phyloP scores from a whole-genome alignment of 345 rosid species.

The Clausena lansium region DNA sequence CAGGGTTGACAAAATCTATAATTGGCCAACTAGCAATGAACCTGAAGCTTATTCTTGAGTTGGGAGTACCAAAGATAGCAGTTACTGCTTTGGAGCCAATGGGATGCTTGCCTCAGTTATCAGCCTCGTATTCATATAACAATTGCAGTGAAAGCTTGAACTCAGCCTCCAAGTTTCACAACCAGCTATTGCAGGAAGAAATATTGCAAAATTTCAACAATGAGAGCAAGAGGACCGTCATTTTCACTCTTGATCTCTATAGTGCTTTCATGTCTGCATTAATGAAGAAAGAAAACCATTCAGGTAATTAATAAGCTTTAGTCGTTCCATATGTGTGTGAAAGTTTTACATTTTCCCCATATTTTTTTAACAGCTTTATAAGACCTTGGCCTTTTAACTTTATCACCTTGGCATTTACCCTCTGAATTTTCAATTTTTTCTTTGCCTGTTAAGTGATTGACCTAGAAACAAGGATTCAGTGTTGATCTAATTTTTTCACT shows the following conservation, averaged over 20 bases:
- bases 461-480: no score
- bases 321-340: no score
- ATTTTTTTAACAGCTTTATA: no score
- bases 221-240: background rate
- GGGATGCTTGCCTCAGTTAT: slow-evolving; percentile 31
- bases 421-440: no score
- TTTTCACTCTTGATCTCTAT: slow-evolving; percentile 29
- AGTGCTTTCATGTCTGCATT: slow-evolving; percentile 22
- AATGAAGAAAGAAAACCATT: background rate
- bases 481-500: no score
- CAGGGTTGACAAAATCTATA: slow-evolving; percentile 9
- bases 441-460: no score
- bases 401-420: no score
- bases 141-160: slow-evolving; percentile 26
- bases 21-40: slow-evolving; percentile 17
- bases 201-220: slow-evolving; percentile 22
- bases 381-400: no score
- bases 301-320: slow-evolving; percentile 6
- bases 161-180: slow-evolving; percentile 21
- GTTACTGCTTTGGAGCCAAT: slow-evolving; percentile 24
- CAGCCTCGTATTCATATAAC: slow-evolving; percentile 10
- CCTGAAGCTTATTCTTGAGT: slow-evolving; percentile 14
- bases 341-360: no score
- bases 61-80: slow-evolving; percentile 29
- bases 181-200: slow-evolving; percentile 14